Evolutionary conservation across 192 early-diverging fungal genomes (phyloP).

Genomic region (Coemansia asiatica): DNA sequence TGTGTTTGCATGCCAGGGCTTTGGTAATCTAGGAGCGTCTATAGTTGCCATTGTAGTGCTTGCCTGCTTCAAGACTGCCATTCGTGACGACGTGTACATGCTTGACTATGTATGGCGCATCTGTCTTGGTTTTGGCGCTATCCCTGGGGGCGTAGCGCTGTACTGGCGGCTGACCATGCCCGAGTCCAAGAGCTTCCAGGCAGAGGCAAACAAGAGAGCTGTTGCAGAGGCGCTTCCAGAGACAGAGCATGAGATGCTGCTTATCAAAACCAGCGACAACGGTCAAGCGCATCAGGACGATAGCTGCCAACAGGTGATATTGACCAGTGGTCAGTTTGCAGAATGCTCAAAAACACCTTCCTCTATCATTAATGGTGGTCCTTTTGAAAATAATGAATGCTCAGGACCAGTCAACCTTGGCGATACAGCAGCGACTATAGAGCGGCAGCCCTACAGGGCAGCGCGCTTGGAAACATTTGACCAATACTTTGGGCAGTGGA

Average conservation of each 20-base stretch:
- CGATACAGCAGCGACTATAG: not conserved
- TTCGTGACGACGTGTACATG: constrained; percentile 59
- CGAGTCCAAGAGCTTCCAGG: constrained; percentile 78
- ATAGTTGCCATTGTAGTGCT: constrained; percentile 67
- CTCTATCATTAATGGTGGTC: not conserved
- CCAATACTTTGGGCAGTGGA: constrained; percentile 71
- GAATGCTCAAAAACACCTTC: not conserved
- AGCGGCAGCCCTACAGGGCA: not conserved
- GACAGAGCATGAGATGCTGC: constrained; percentile 1
- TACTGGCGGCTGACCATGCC: constrained; percentile 87
- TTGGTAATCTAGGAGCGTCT: constrained; percentile 76
- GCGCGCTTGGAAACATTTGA: constrained; percentile 40
- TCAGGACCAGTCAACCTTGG: not conserved
- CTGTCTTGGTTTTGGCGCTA: constrained; percentile 72
- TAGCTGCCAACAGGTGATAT: too few relatives aligned
- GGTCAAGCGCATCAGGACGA: not conserved
- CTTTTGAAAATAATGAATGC: not conserved
- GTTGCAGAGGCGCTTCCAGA: constrained; percentile 2
- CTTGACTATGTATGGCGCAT: constrained; percentile 87
- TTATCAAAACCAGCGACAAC: constrained; percentile 3
- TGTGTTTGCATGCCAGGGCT: constrained; percentile 87
- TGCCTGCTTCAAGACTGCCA: constrained; percentile 62
- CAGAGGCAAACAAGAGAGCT: constrained; percentile 6
- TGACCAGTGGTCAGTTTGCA: not conserved
- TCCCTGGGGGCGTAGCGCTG: constrained; percentile 74